phyloP scores from a whole-genome alignment of 208 protist species.

The Trypanosoma lewisi region DNA sequence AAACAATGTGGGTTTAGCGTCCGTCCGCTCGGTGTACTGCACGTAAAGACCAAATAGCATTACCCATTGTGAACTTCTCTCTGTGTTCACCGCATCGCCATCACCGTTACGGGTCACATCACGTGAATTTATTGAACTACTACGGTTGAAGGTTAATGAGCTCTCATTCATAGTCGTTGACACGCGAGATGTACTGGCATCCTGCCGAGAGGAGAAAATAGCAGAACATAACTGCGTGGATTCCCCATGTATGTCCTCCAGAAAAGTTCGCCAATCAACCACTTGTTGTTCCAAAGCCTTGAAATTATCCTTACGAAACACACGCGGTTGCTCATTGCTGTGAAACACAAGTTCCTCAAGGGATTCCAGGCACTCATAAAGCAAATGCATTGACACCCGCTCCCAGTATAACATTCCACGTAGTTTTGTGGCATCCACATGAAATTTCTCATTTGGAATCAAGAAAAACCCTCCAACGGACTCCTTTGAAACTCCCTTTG shows the following conservation, averaged over 20 bases:
- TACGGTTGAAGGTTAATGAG: not conserved
- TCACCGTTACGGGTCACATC: not conserved
- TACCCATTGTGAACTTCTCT: constrained; percentile 17
- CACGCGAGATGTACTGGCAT: not conserved
- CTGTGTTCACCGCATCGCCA: constrained; percentile 4
- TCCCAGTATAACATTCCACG: constrained; percentile 51
- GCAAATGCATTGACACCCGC: constrained; percentile 37
- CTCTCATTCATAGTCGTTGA: not conserved
- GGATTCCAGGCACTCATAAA: constrained; percentile 39
- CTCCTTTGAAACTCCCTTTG: constrained; percentile 7
- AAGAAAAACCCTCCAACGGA: constrained; percentile 36
- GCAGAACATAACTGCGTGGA: constrained; percentile 21
- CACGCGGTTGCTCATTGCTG: constrained; percentile 22
- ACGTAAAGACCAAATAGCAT: constrained; percentile 28
- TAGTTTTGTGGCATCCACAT: constrained; percentile 24
- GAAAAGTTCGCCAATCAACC: constrained; percentile 32
- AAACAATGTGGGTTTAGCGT: constrained; percentile 13
- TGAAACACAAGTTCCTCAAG: constrained; percentile 35
- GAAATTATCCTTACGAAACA: constrained; percentile 44
- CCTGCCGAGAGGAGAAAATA: constrained; percentile 20
- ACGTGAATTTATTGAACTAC: not conserved
- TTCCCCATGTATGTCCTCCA: constrained; percentile 33
- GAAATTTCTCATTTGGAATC: constrained; percentile 29
- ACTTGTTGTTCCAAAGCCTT: constrained; percentile 45
- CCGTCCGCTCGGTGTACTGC: constrained; percentile 2